Percentiles rank a stretch among this genome's conserved stretches.
These are phyloP conservation scores for Oryza meridionalis DNA, from an alignment of 176 grass and related monocot genomes.

Conservation along the genomic window DNA sequence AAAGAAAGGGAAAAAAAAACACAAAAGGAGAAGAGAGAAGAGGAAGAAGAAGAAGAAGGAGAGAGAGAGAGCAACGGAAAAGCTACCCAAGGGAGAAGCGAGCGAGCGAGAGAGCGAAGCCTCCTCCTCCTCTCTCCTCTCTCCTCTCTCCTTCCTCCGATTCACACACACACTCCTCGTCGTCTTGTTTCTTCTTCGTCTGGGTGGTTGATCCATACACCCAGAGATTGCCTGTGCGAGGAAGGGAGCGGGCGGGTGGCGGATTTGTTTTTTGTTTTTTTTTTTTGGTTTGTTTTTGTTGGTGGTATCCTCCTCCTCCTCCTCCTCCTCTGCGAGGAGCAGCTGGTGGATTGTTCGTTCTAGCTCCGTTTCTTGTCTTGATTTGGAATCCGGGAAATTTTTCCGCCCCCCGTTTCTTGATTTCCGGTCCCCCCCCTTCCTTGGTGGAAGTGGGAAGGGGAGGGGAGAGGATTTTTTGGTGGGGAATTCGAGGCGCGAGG, in stretches of 20 bases:
- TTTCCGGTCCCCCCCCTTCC: not conserved
- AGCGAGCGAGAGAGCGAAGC: not conserved
- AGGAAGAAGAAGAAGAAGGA: not conserved
- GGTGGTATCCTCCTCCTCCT: not conserved
- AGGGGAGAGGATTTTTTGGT: slow-evolving; percentile 15
- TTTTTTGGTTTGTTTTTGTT: slow-evolving; percentile 1
- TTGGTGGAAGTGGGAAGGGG: not conserved
- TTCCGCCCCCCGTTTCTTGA: not conserved
- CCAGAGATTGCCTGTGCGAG: not conserved
- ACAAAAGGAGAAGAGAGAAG: not conserved
- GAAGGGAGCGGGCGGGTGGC: slow-evolving; percentile 1
- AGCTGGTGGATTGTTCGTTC: slow-evolving; percentile 8
- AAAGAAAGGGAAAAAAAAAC: slow-evolving; percentile 2
- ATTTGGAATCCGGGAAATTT: slow-evolving; percentile 7
- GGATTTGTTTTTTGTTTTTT: not conserved
- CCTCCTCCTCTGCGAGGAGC: not conserved
- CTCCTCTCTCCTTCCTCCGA: slow-evolving; percentile 15
- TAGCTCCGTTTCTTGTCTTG: slow-evolving; percentile 9
- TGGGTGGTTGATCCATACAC: slow-evolving; percentile 16
- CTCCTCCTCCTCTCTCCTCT: not conserved
- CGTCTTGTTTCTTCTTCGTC: slow-evolving; percentile 19
- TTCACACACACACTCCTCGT: not conserved
- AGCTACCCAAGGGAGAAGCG: slow-evolving; percentile 15
- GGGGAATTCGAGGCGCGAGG: slow-evolving; percentile 9
- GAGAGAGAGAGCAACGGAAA: slow-evolving; percentile 34